Conservation (phyloP, 169 alveolate species). For the Plasmodium falciparum region DNA sequence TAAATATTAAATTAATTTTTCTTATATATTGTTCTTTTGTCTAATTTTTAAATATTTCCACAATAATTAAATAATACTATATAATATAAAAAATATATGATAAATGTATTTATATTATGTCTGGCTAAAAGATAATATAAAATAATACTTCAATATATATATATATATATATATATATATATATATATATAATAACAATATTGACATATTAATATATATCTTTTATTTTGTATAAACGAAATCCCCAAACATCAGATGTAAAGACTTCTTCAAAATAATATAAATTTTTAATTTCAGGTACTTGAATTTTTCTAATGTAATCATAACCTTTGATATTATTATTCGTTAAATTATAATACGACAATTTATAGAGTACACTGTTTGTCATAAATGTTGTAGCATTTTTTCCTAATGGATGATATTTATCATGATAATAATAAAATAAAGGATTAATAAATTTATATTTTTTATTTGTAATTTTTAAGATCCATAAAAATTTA, state of each 20-base stretch:
- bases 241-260: slow-evolving; percentile 97
- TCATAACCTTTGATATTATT: slow-evolving; percentile 93
- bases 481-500: slow-evolving; percentile 98
- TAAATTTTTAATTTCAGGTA: slow-evolving; percentile 87
- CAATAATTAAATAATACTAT: background rate
- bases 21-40: no score
- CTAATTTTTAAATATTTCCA: no score
- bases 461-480: slow-evolving; percentile 92
- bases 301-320: slow-evolving; percentile 89
- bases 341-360: slow-evolving; percentile 94
- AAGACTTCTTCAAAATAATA: slow-evolving; percentile 96
- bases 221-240: slow-evolving; percentile 95
- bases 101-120: background rate
- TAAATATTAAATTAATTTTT: no score
- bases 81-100: background rate
- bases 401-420: slow-evolving; percentile 92
- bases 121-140: background rate
- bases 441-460: slow-evolving; percentile 79
- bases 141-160: background rate
- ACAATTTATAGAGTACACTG: slow-evolving; percentile 95
- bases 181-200: background rate
- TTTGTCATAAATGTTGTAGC: slow-evolving; percentile 93
- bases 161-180: background rate
- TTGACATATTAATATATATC: slow-evolving; percentile 1
- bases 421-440: slow-evolving; percentile 43